Percentiles rank a stretch among this genome's conserved stretches.
Evolutionary conservation across 345 rosid genomes (phyloP).

Genomic region (Raphanus sativus): DNA sequence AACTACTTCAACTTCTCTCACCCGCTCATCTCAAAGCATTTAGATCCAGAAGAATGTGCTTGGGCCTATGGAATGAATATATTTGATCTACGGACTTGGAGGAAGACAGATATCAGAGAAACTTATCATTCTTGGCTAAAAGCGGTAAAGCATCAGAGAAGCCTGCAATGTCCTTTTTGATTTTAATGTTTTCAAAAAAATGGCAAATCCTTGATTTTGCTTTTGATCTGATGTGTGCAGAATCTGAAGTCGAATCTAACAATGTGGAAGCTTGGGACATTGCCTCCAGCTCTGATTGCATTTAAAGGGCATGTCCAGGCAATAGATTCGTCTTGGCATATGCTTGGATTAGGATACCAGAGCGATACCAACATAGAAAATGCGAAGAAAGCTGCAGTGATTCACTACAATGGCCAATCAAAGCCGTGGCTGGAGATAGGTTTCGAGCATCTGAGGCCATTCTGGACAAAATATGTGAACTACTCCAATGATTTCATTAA

Average conservation of each 20-base stretch:
- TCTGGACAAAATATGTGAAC: slow-evolving; percentile 91
- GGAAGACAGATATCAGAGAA: slow-evolving; percentile 81
- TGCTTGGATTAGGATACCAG: slow-evolving; percentile 99
- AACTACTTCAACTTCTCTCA: slow-evolving; percentile 99
- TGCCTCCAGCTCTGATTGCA: slow-evolving; percentile 96
- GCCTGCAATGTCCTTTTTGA: background rate
- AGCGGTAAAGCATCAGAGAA: slow-evolving; percentile 55
- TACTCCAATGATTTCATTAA: slow-evolving; percentile 86
- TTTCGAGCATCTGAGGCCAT: slow-evolving; percentile 96
- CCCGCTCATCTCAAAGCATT: slow-evolving; percentile 74
- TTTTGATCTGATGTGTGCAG: slow-evolving; percentile 43
- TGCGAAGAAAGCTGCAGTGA: slow-evolving; percentile 80
- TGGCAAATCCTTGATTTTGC: background rate
- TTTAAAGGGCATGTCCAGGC: slow-evolving; percentile 87
- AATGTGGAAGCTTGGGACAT: slow-evolving; percentile 97
- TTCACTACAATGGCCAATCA: slow-evolving; percentile 95
- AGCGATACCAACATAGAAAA: slow-evolving; percentile 62
- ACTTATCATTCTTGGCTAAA: slow-evolving; percentile 91
- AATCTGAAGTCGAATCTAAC: slow-evolving; percentile 89
- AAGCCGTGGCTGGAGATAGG: slow-evolving; percentile 98
- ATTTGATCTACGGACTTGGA: slow-evolving; percentile 91
- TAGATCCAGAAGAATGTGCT: slow-evolving; percentile 94
- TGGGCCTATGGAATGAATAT: slow-evolving; percentile 99
- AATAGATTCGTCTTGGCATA: slow-evolving; percentile 88
- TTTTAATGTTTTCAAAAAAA: background rate